phyloP scores from a whole-genome alignment of 306 rosid species.

The Begonia fuchsioides region DNA sequence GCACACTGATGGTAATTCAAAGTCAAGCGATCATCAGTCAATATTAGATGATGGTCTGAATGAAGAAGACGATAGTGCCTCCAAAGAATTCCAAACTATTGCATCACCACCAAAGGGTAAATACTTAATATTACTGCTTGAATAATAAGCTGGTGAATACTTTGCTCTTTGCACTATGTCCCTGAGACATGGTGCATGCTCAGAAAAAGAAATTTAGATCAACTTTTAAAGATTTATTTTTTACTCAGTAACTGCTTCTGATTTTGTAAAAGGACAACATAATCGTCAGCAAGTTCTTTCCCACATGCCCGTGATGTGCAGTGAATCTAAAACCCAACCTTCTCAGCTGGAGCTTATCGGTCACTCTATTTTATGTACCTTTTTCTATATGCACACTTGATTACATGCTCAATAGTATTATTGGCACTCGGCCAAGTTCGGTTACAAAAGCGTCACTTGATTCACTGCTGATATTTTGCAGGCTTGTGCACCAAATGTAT shows the following conservation, averaged over 20 bases:
- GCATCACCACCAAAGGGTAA: slow-evolving; percentile 58
- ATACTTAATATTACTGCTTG: neutral
- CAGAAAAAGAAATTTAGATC: neutral
- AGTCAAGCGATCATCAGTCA: slow-evolving; percentile 67
- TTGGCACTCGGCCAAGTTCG: slow-evolving; percentile 6
- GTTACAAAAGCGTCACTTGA: slow-evolving; percentile 4
- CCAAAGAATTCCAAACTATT: slow-evolving; percentile 28
- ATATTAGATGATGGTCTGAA: slow-evolving; percentile 39
- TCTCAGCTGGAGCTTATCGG: slow-evolving; percentile 90
- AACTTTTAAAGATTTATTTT: no score
- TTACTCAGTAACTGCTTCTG: no score
- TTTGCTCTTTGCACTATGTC: neutral
- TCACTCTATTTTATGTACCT: slow-evolving; percentile 36
- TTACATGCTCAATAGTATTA: slow-evolving; percentile 29
- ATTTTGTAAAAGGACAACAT: slow-evolving; percentile 24
- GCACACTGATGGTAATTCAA: slow-evolving; percentile 64
- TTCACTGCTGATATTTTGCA: slow-evolving; percentile 18
- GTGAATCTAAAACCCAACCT: slow-evolving; percentile 38
- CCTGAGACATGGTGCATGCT: neutral
- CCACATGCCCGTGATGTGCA: slow-evolving; percentile 32
- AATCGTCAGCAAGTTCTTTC: slow-evolving; percentile 38
- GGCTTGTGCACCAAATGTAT: slow-evolving; percentile 90
- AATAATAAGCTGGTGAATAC: slow-evolving; percentile 2
- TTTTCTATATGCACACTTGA: no score
- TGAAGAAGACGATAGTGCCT: slow-evolving; percentile 56